Base-by-base conservation (phyloP, 164 flowering plant genomes). In the Liriodendron chinense region DNA sequence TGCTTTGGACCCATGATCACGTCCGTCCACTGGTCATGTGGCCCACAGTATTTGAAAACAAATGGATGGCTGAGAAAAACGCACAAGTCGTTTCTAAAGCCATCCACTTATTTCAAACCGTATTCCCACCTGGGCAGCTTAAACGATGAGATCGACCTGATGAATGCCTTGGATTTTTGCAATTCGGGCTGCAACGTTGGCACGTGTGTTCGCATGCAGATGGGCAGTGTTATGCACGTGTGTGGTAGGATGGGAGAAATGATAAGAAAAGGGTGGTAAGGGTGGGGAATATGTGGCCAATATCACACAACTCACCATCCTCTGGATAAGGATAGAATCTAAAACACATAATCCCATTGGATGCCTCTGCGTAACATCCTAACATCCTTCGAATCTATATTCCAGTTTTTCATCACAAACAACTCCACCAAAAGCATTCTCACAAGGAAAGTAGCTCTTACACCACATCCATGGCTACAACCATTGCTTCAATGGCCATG, bases 401-500 rank as follows among this genome's bases (percentile, higher is more conserved):
- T 72, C 68, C 74, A 61, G 16, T 28, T 62, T 74, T 53, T 63
- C 61, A 5, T 69, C 71, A 57, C 75, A 64, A 1, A 13, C 67
- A 13, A 12, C 43, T 24, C 14, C 16, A 26, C 68, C 43, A 34
- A 47, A 47, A 69, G 26, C 25, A 43, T 10, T 16, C 20, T 9
- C 47, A 25, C 24, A 23, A 18, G 14, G 43, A 66, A 66, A n/a
- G 26, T 26, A 21, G 56, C 68, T 43, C 25, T 34, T 43, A 13
- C 16, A 12, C 50, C 16, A 14, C 75, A 72, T 43, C 69, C 20
- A 73, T 73, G 75, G 75, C 75, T 25, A 85, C 90, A 73, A 84
- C 84, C 78, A 84, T 85, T 68, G 78, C 85, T 47, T 81, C 88
- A 70, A 78, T 83, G 77, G 88, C 89, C 22, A 79, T 87, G 80